Percentiles rank a stretch among this genome's conserved stretches.
These are phyloP conservation scores for Ceratobasidium sp. DNA, from an alignment of 1,284 basidiomycete genomes.

Conservation along the genomic window DNA sequence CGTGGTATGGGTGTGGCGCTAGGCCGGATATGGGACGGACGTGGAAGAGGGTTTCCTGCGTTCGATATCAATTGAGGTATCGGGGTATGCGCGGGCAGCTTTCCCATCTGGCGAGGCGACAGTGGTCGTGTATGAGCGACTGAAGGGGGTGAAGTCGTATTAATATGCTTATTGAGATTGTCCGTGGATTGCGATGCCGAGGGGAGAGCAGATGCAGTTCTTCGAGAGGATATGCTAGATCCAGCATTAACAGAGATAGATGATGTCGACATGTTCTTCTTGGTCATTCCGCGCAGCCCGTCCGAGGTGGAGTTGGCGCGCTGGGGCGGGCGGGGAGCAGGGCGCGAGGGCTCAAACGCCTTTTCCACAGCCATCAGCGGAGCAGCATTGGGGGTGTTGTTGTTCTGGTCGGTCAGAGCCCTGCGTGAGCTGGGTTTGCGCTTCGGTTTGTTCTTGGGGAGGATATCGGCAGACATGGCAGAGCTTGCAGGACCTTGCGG, in stretches of 20 bases:
- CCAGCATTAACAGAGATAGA: conserved; percentile 20
- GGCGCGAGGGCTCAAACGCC: conserved; percentile 28
- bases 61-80: background rate
- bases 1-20: conserved; percentile 1
- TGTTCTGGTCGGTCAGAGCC: background rate
- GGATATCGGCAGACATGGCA: conserved; percentile 75
- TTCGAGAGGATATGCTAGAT: background rate
- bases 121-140: background rate
- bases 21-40: background rate
- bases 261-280: conserved; percentile 23
- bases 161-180: conserved; percentile 43
- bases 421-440: conserved; percentile 18
- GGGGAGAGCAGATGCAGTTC: conserved; percentile 65
- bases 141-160: background rate
- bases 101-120: conserved; percentile 29
- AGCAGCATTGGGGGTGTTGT: background rate
- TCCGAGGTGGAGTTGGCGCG: background rate
- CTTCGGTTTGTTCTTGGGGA: conserved; percentile 3
- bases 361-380: background rate
- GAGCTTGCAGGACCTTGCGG: conserved; percentile 60
- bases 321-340: conserved; percentile 10
- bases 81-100: conserved; percentile 4
- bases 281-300: background rate
- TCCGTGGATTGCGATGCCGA: conserved; percentile 55
- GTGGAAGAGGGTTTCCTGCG: background rate